Evolutionary conservation across 2,329 filamentous ascomycete species (phyloP).

Genomic region (Colletotrichum caudatum): DNA sequence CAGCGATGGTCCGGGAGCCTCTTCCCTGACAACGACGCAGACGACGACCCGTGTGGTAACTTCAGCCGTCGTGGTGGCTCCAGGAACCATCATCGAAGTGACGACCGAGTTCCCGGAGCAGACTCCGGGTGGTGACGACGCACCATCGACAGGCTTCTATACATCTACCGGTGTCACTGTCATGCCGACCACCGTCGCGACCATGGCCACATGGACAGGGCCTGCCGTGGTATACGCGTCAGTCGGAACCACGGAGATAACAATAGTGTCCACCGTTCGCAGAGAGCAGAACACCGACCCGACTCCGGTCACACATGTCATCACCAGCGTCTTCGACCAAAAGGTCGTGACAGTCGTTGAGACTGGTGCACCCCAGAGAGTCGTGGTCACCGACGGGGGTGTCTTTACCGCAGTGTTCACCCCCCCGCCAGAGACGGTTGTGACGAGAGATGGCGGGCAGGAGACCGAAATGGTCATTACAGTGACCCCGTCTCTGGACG

Average conservation of each 20-base stretch:
- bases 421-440: slow-evolving; percentile 15
- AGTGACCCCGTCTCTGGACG: slow-evolving; percentile 31
- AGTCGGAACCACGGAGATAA: slow-evolving; percentile 44
- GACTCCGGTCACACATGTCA: slow-evolving; percentile 43
- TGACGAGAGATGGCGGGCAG: slow-evolving; percentile 26
- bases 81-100: neutral
- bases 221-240: slow-evolving; percentile 31
- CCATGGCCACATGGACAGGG: slow-evolving; percentile 1
- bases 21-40: slow-evolving; percentile 11
- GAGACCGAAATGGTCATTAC: slow-evolving; percentile 33
- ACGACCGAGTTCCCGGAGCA: slow-evolving; percentile 9
- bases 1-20: slow-evolving; percentile 10
- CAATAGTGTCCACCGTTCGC: slow-evolving; percentile 39
- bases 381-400: slow-evolving; percentile 31
- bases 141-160: slow-evolving; percentile 4
- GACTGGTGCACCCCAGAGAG: slow-evolving; percentile 27
- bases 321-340: slow-evolving; percentile 44
- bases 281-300: slow-evolving; percentile 16
- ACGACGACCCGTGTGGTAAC: slow-evolving; percentile 1
- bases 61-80: neutral
- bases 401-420: slow-evolving; percentile 34
- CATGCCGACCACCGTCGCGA: slow-evolving; percentile 13
- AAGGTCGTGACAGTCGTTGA: slow-evolving; percentile 40
- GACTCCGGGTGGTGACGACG: neutral
- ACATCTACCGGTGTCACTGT: slow-evolving; percentile 25